Base-by-base conservation (phyloP, 2,329 filamentous ascomycete genomes). In the Aureobasidium sp. region DNA sequence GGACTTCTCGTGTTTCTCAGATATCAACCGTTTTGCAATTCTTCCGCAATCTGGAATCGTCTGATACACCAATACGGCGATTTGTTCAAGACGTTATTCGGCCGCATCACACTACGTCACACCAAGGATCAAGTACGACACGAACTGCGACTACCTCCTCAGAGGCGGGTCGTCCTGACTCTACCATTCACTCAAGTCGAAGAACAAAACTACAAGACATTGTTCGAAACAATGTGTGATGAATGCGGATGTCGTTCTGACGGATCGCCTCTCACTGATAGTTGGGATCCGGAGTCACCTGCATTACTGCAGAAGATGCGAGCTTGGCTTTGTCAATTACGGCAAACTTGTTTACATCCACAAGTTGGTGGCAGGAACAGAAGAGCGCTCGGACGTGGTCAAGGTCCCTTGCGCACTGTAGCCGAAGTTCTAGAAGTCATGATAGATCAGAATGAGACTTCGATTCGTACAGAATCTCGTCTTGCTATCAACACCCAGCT, bases 111-210 rank as follows among this genome's bases (percentile, higher is more conserved):
- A 3, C 75, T 97, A 55, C 84, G 94, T 1, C 93, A 99, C 70
- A 95, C 87, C 2, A 99, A 97, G 72, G 84, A 86, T 25, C 79
- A 84, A 25, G 84, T 97, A 9, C 83, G 90, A 38, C 79, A 88
- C 61, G 92, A 99, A 67, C 79, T 97, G 38, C 78, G 79, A 1
- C 74, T 99, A 11, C 94, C 94, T 10, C 79, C 84, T 0, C 94
- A 99, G 69, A 92, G 88, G 68, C 85, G 94, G 10, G 86, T 90
- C 64, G 86, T 95, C 11, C 89, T 97, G 61, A 94, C 88, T 1
- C 85, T 96, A 71, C 90, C 94, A 0, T 95, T 97, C 68, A 94
- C 88, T 0, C 84, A 89, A 0, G 83, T 97, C 11, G 94, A 97
- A 70, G 89, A 96, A 69, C 90, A 96, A 69, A 85, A 95, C 68